Evolutionary conservation across 345 rosid genomes (phyloP), one percentile per base, ranked within the genome.

Genomic region (Chamaenerion angustifolium): DNA sequence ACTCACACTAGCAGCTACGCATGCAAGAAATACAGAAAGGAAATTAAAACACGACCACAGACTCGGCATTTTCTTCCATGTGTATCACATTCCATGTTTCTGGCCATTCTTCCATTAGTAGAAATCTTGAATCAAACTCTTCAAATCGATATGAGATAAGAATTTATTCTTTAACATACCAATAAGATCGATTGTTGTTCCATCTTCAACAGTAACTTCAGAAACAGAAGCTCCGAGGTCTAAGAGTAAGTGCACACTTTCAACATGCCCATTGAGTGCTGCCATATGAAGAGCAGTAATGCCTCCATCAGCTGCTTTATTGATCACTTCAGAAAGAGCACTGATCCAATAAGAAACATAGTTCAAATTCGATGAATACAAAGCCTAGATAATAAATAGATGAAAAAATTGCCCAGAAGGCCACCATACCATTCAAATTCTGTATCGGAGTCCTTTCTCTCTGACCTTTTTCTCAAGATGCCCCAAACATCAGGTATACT

Each of bases 261-360:
- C 90, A 21, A 77, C 64, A 64, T 92, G 95, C 10, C 96, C 96
- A 43, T 92, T 92, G 53, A 92, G 68, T 49, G 95, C 81, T 17
- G 96, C 96, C 81, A 92, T 84, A 65, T 92, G 95, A 58, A 92
- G 77, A 58, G 96, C 88, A 31, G 96, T 82, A 54, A 92, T 75
- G 10, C 98, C 88, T 71, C 98, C 96, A 74, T 92, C 96, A 41
- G 95, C 93, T 56, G 94, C 72, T 72, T 67, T 87, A 57, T 82
- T 80, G 58, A 84, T 77, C 59, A 87, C 76, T 58, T 72, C 76
- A 23, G 21, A 64, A 52, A 87, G 84, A 51, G 74, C 85, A 71
- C 93, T 80, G 57, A 42, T 46, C 42, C 61, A 70, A 47, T 41
- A 17, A 47, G 53, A 56, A 6, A 48, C 59, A 52, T 37, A 59